These are phyloP conservation scores for Metarhizium guizhouense DNA, from an alignment of 2,329 filamentous ascomycete species.

Conservation along the genomic window DNA sequence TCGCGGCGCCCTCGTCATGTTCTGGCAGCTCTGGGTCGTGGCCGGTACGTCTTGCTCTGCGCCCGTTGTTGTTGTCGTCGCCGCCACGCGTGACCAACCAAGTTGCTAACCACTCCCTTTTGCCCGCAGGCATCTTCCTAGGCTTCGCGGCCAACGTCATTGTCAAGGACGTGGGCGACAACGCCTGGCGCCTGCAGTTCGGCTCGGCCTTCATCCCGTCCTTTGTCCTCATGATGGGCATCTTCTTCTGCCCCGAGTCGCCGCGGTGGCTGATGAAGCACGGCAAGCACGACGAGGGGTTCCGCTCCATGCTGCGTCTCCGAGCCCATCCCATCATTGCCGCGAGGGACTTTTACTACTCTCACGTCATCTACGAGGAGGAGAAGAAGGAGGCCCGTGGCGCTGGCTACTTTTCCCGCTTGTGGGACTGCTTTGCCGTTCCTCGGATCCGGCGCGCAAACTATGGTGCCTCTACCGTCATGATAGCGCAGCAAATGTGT, in stretches of 20 bases:
- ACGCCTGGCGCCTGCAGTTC: conserved; percentile 50
- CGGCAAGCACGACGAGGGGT: conserved; percentile 46
- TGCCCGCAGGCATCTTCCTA: conserved; percentile 26
- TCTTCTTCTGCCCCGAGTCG: conserved; percentile 54
- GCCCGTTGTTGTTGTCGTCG: too few species aligned
- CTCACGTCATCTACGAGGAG: conserved; percentile 28
- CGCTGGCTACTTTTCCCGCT: conserved; percentile 20
- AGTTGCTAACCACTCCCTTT: conserved; percentile 6
- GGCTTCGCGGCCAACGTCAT: conserved; percentile 44
- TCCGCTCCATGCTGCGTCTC: conserved; percentile 37
- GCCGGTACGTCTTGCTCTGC: conserved; percentile 6
- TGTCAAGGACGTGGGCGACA: conserved; percentile 39
- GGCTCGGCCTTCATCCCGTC: conserved; percentile 45
- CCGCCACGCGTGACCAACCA: background rate
- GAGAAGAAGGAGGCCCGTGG: conserved; percentile 20
- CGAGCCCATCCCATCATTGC: conserved; percentile 44
- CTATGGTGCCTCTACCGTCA: conserved; percentile 66
- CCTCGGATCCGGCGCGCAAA: conserved; percentile 63
- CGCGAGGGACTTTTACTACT: conserved; percentile 46
- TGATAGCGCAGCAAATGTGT: conserved; percentile 65
- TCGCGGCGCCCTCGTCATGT: conserved; percentile 69
- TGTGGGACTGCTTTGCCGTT: conserved; percentile 53
- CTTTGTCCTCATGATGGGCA: conserved; percentile 41
- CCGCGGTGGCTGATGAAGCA: conserved; percentile 59
- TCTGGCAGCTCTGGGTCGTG: conserved; percentile 45